phyloP scores from a whole-genome alignment of 163 green algal genomes.

The Volvox carteri region DNA sequence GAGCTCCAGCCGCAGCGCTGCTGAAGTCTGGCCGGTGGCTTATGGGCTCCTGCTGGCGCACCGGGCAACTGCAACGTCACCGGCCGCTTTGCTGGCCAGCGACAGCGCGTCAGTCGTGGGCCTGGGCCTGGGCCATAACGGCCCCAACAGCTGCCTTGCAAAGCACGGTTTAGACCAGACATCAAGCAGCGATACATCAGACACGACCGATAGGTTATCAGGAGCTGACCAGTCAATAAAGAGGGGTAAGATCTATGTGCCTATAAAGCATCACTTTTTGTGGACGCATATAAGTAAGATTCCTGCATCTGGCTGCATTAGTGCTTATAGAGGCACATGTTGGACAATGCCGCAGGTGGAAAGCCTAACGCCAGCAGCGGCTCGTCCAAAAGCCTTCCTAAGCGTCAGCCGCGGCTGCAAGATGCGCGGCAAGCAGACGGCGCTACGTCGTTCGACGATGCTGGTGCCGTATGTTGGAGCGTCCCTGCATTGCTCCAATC shows the following conservation, averaged over 20 bases:
- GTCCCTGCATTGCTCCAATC: slow-evolving; percentile 44
- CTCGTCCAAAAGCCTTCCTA: background rate
- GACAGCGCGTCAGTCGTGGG: background rate
- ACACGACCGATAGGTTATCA: background rate
- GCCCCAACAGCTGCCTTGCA: background rate
- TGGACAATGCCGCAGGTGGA: background rate
- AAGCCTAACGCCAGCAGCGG: background rate
- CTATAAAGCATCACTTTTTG: too few relatives aligned
- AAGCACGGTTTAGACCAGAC: background rate
- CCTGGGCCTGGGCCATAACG: background rate
- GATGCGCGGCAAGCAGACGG: background rate
- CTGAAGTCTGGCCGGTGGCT: slow-evolving; percentile 22
- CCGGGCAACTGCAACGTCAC: background rate
- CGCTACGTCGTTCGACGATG: background rate
- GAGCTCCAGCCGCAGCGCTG: background rate
- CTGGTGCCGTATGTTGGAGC: background rate
- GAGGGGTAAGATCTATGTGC: background rate
- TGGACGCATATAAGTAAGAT: too few relatives aligned
- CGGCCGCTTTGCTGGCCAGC: background rate
- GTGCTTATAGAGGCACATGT: too few relatives aligned
- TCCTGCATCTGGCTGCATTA: too few relatives aligned
- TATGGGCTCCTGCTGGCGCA: slow-evolving; percentile 26
- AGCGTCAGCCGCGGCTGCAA: background rate
- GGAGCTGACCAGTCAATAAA: slow-evolving; percentile 20
- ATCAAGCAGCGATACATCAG: background rate